Conservation (phyloP, 2,329 filamentous ascomycete species). For the Microcyclospora pomicola region DNA sequence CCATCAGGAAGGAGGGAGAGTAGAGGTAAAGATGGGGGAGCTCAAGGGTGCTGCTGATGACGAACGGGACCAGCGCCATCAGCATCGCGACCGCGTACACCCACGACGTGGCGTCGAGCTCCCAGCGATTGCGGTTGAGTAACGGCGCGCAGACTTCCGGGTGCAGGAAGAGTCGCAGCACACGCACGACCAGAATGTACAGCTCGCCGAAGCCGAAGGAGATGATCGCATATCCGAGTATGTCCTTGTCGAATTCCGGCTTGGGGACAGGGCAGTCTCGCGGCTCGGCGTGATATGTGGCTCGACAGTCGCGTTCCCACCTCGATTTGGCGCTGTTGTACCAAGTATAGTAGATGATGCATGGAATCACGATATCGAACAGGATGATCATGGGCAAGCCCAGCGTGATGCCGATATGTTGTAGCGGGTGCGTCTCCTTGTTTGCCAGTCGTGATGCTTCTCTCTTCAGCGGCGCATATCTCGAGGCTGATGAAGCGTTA, state of each 20-base stretch:
- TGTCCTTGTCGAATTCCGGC: conserved; percentile 15
- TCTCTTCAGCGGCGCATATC: no score
- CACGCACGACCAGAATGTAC: conserved; percentile 19
- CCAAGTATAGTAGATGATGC: conserved; percentile 22
- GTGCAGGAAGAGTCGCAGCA: conserved; percentile 14
- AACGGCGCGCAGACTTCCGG: conserved; percentile 19
- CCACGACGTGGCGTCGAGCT: conserved; percentile 21
- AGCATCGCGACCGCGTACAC: conserved; percentile 19
- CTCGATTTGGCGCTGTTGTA: conserved; percentile 9
- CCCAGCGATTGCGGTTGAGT: conserved; percentile 16
- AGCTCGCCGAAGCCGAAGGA: conserved; percentile 20
- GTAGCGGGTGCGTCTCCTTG: conserved; percentile 8
- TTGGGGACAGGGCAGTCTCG: conserved; percentile 11
- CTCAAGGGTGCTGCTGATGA: conserved; percentile 13
- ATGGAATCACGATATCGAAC: conserved; percentile 19
- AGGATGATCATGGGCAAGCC: conserved; percentile 18
- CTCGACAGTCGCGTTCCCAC: conserved; percentile 9
- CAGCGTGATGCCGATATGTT: conserved; percentile 17
- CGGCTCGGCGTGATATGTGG: conserved; percentile 5
- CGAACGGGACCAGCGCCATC: conserved; percentile 18
- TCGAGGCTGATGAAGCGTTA: no score
- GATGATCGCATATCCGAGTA: conserved; percentile 17
- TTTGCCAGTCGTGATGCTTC: conserved; percentile 4
- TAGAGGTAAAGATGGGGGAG: conserved; percentile 19
- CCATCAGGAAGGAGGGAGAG: conserved; percentile 19